Evolutionary conservation across 2,329 filamentous ascomycete genomes (phyloP).

Genomic region (Alternaria dauci): DNA sequence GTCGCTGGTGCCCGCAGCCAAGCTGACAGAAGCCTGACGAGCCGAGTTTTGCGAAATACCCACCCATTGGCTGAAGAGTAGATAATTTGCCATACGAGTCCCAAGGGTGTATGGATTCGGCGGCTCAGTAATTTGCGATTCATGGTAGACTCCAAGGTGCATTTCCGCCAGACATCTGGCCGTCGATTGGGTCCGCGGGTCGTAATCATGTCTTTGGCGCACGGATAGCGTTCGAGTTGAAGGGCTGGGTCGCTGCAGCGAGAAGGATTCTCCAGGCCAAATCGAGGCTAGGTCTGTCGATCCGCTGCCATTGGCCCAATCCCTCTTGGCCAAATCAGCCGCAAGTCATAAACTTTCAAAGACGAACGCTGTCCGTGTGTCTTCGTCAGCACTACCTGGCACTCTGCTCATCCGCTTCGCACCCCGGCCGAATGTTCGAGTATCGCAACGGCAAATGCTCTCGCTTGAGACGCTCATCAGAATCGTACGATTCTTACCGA

Average conservation of each 20-base stretch:
- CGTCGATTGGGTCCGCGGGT: not conserved
- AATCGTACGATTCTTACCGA: constrained; percentile 16
- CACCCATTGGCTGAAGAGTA: constrained; percentile 1
- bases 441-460: constrained; percentile 4
- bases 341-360: not conserved
- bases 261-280: constrained; percentile 23
- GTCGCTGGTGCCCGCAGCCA: constrained; percentile 6
- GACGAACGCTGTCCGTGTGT: not conserved
- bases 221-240: constrained; percentile 13
- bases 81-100: not conserved
- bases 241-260: constrained; percentile 5
- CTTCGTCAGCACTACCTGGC: constrained; percentile 2
- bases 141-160: constrained; percentile 2
- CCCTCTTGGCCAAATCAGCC: constrained; percentile 3
- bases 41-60: not conserved
- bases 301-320: constrained; percentile 18
- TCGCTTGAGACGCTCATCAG: constrained; percentile 7
- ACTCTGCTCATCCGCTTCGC: constrained; percentile 13
- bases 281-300: constrained; percentile 18
- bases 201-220: constrained; percentile 5
- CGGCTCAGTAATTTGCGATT: not conserved
- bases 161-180: constrained; percentile 1
- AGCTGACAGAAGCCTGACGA: constrained; percentile 6
- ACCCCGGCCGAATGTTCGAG: constrained; percentile 5
- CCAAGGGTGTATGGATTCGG: constrained; percentile 8